Conservation (phyloP, 805 yeast species). For the Ogataea corticis region DNA sequence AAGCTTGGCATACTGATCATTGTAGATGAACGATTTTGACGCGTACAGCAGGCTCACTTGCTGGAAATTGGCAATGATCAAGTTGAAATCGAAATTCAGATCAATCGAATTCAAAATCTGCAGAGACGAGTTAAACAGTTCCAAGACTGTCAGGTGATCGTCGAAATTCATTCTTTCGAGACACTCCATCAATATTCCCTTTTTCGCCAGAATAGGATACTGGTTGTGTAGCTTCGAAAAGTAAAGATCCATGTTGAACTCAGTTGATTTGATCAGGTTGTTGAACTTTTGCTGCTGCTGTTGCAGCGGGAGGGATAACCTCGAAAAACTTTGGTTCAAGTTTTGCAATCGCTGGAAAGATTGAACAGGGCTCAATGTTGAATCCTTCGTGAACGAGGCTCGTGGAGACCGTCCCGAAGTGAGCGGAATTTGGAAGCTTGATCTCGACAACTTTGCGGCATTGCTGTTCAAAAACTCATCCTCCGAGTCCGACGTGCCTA, state of each 20-base stretch:
- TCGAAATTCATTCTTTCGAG: slow-evolving; percentile 32
- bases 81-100: slow-evolving; percentile 31
- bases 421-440: slow-evolving; percentile 28
- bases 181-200: slow-evolving; percentile 27
- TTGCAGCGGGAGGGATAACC: slow-evolving; percentile 19
- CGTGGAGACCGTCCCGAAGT: slow-evolving; percentile 21
- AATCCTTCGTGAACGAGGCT: slow-evolving; percentile 22
- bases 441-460: slow-evolving; percentile 24
- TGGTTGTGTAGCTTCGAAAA: slow-evolving; percentile 44
- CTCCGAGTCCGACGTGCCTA: slow-evolving; percentile 36
- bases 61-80: slow-evolving; percentile 38
- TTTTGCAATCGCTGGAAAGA: slow-evolving; percentile 27
- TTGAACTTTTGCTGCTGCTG: slow-evolving; percentile 22
- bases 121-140: slow-evolving; percentile 43
- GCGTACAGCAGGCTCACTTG: slow-evolving; percentile 40
- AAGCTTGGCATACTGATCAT: slow-evolving; percentile 28
- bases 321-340: slow-evolving; percentile 24
- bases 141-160: slow-evolving; percentile 35
- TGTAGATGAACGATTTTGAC: slow-evolving; percentile 30
- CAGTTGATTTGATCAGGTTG: slow-evolving; percentile 29
- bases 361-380: slow-evolving; percentile 26
- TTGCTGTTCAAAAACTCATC: slow-evolving; percentile 31
- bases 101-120: slow-evolving; percentile 37
- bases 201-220: slow-evolving; percentile 47
- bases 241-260: slow-evolving; percentile 40